phyloP scores from a whole-genome alignment of 306 rosid species.

The Clitoria ternatea region DNA sequence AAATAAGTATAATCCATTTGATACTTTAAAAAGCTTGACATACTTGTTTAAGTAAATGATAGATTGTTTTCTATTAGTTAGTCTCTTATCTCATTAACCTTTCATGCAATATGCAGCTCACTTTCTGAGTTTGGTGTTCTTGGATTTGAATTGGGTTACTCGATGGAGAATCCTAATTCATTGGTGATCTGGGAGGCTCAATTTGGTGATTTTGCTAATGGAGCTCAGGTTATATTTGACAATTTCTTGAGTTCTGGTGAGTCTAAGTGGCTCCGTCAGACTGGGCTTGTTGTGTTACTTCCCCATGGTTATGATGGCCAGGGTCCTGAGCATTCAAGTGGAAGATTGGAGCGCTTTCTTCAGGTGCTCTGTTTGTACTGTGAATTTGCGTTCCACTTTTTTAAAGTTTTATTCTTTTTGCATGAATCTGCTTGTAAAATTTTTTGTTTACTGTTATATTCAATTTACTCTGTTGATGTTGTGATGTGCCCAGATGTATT shows the following conservation, averaged over 20 bases:
- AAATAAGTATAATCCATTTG: neutral
- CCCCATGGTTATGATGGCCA: conserved; percentile 98
- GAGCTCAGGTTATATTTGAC: conserved; percentile 95
- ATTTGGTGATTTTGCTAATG: conserved; percentile 93
- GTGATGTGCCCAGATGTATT: neutral
- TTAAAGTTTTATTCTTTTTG: neutral
- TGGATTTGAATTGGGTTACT: conserved; percentile 94
- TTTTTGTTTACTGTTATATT: neutral
- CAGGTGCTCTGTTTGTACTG: conserved; percentile 60
- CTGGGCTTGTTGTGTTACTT: conserved; percentile 85
- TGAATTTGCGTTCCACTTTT: conserved; percentile 5
- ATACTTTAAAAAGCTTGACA: neutral
- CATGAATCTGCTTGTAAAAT: neutral
- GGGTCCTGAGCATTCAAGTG: conserved; percentile 98
- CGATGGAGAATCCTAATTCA: conserved; percentile 93
- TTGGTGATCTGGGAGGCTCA: conserved; percentile 99
- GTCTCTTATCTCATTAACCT: conserved; percentile 12
- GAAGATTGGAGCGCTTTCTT: conserved; percentile 85
- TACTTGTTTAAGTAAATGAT: neutral
- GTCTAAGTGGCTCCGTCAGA: conserved; percentile 94
- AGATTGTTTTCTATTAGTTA: neutral
- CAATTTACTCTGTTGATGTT: neutral
- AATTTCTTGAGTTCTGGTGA: conserved; percentile 93
- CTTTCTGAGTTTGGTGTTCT: conserved; percentile 97
- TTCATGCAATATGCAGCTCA: conserved; percentile 55